Percentiles rank a stretch among this genome's conserved stretches.
Evolutionary conservation across 2,329 filamentous ascomycete genomes (phyloP).

Genomic region (Xylariales sp.): DNA sequence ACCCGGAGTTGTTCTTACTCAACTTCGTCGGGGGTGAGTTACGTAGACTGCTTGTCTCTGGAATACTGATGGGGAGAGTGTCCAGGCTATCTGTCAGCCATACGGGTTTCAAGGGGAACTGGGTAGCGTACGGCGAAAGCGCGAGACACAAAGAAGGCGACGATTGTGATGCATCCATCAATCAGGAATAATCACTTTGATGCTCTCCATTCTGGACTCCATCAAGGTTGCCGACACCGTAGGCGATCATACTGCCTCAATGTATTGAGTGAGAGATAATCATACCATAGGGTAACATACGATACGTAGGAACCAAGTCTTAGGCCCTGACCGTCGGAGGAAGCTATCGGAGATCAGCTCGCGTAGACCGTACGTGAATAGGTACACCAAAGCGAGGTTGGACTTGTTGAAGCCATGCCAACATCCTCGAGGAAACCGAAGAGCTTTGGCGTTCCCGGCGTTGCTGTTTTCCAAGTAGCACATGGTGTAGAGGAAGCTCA

Average conservation of each 20-base stretch:
- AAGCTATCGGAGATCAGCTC: slow-evolving; percentile 22
- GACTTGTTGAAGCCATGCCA: slow-evolving; percentile 12
- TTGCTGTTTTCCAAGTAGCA: slow-evolving; percentile 15
- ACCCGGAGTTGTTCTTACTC: no score
- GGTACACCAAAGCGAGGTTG: slow-evolving; percentile 29
- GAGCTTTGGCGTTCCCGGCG: slow-evolving; percentile 16
- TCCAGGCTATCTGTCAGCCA: no score
- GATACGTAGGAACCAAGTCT: slow-evolving; percentile 18
- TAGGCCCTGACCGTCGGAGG: slow-evolving; percentile 34
- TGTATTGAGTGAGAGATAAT: neutral
- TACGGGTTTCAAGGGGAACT: no score
- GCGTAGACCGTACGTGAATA: slow-evolving; percentile 19
- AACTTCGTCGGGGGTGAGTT: no score
- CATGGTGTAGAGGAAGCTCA: slow-evolving; percentile 14
- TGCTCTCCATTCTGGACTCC: slow-evolving; percentile 27
- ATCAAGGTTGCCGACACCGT: slow-evolving; percentile 31
- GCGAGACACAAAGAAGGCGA: slow-evolving; percentile 29
- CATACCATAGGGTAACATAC: slow-evolving; percentile 4
- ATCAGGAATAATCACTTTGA: slow-evolving; percentile 31
- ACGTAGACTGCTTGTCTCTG: neutral
- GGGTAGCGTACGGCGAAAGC: no score
- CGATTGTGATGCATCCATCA: slow-evolving; percentile 20
- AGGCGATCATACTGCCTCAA: slow-evolving; percentile 33
- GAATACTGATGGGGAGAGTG: slow-evolving; percentile 21
- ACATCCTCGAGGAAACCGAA: slow-evolving; percentile 14